Conservation (phyloP, 352 stramenopile species). For the Phytophthora foliorum region DNA sequence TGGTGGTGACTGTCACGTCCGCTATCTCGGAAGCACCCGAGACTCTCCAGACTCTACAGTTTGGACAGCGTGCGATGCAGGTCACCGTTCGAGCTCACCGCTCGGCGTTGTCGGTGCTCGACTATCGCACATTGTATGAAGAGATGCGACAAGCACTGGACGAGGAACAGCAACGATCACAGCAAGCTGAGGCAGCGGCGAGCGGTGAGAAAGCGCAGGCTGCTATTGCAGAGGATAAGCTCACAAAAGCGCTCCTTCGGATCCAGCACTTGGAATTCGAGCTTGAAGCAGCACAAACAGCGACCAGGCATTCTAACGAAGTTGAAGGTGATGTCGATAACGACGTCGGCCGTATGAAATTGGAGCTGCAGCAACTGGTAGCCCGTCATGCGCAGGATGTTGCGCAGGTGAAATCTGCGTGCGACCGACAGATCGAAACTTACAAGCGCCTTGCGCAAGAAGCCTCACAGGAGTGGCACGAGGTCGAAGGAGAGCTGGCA, state of each 20-base stretch:
- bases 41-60: slow-evolving; percentile 76
- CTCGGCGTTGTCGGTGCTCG: slow-evolving; percentile 69
- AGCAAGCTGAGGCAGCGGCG: slow-evolving; percentile 29
- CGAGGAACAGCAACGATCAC: slow-evolving; percentile 41
- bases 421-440: slow-evolving; percentile 69
- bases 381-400: slow-evolving; percentile 56
- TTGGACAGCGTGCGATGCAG: slow-evolving; percentile 79
- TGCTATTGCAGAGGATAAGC: slow-evolving; percentile 47
- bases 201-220: slow-evolving; percentile 31
- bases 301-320: slow-evolving; percentile 11
- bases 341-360: slow-evolving; percentile 37
- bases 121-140: slow-evolving; percentile 79
- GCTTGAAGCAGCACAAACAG: slow-evolving; percentile 49
- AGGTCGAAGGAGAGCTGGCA: slow-evolving; percentile 67
- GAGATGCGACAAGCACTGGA: slow-evolving; percentile 63
- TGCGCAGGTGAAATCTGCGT: slow-evolving; percentile 53
- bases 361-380: slow-evolving; percentile 44
- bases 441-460: slow-evolving; percentile 70
- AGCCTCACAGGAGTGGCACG: slow-evolving; percentile 77
- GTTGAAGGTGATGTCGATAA: neutral
- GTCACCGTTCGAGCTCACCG: slow-evolving; percentile 69
- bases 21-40: slow-evolving; percentile 59
- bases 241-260: slow-evolving; percentile 62
- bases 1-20: slow-evolving; percentile 70
- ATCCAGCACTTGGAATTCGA: slow-evolving; percentile 79